phyloP scores from a whole-genome alignment of 192 early-diverging fungal genomes.

The Coemansia sp. region DNA sequence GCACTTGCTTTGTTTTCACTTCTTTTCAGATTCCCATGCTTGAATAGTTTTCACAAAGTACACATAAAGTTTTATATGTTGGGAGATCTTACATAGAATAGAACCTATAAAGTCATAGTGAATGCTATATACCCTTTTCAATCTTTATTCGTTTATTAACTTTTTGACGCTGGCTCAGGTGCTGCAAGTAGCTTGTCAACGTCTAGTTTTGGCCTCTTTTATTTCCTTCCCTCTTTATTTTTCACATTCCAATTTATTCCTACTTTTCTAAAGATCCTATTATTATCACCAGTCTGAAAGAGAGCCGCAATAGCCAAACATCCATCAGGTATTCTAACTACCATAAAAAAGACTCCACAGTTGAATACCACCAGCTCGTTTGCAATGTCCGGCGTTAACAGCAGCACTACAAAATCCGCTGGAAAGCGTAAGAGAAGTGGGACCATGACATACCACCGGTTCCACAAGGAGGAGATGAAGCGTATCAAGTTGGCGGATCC shows the following conservation, averaged over 20 bases:
- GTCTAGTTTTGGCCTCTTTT: not conserved
- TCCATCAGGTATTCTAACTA: not conserved
- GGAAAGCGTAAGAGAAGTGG: slow-evolving; percentile 27
- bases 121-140: not conserved
- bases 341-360: not conserved
- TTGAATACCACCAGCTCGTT: not conserved
- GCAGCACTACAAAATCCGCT: slow-evolving; percentile 9
- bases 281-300: no score
- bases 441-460: slow-evolving; percentile 32
- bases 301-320: no score
- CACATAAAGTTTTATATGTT: not conserved
- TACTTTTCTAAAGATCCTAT: no score
- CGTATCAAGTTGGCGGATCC: slow-evolving; percentile 45
- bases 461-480: slow-evolving; percentile 48
- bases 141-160: not conserved
- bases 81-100: not conserved
- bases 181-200: not conserved
- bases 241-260: not conserved
- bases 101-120: not conserved
- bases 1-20: no score
- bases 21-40: no score
- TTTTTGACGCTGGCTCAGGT: not conserved
- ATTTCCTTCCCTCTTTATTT: not conserved
- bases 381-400: slow-evolving; percentile 6
- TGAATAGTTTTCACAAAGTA: no score